Base-by-base conservation (phyloP, 2,329 filamentous ascomycete species). In the Fusarium sp. region DNA sequence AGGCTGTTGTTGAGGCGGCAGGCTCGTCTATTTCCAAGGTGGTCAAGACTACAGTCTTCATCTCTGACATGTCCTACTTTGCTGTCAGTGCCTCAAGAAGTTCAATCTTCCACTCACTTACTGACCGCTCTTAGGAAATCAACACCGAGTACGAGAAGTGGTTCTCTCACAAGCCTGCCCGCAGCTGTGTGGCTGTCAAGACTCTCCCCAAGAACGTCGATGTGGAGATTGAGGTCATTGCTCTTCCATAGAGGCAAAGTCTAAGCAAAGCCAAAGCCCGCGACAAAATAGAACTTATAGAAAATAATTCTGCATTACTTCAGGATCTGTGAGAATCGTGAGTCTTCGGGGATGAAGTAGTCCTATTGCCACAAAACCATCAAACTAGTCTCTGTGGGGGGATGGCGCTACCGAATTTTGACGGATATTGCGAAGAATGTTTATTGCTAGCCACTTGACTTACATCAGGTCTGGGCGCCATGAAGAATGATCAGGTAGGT, bases 31-130 rank as follows among this genome's bases (percentile, higher is more conserved):
- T 98, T 66, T 84, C 89, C 72, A 93, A 91, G 83, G 92, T 97
- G 51, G 93, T 98, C 85, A 97, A 98, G 89, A 93, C 95, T 77
- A 94, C 91, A 81, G 92, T 97, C 80, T 98, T 98, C 88, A 85
- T 98, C 70, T 92, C 92, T 56, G 93, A 97, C 83, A 98, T 98
- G 95, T 89, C 88, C 72, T 88, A 96, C 84, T 98, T 98, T 80
- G 91, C 89, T 55, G 87, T 88, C 79, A 75, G 86, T 80, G 8
- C 22, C 15, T 1, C 35, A 38, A 10, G 11, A 30, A 26, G 24
- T 7, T 3, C 13, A 26, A 13, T 18, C 6, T 7, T 26, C 20
- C 3, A 9, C 11, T 26, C 9, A 31, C 18, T 47, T 38, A 31
- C 35, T 69, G 18, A 58, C 35, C 15, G 4, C 35, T 47, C n/a